These are phyloP conservation scores for Prunus armeniaca DNA, from an alignment of 306 rosid species.

Conservation along the genomic window DNA sequence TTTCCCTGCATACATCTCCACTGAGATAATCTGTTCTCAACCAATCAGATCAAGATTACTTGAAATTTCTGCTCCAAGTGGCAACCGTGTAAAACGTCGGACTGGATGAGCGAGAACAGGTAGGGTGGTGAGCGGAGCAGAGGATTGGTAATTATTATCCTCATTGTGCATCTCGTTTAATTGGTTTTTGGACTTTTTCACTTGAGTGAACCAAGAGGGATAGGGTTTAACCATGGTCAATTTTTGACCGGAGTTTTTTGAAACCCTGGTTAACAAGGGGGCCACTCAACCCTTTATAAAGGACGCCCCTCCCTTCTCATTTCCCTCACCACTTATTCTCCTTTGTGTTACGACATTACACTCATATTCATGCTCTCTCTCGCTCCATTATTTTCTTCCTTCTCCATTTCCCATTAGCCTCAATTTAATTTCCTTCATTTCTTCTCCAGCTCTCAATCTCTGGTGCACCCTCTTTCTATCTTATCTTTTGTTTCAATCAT, in stretches of 20 bases:
- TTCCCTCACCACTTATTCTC: conserved; percentile 29
- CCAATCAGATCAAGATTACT: too few species aligned
- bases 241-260: not conserved
- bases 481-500: not conserved
- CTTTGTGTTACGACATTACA: not conserved
- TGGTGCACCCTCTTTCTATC: conserved; percentile 22
- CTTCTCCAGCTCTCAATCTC: conserved; percentile 15
- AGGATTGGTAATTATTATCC: too few species aligned
- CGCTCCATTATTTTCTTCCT: not conserved
- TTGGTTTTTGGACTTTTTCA: too few species aligned
- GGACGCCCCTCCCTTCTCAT: not conserved
- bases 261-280: conserved; percentile 24
- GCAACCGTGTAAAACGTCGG: too few species aligned
- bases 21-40: too few species aligned
- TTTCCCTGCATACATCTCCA: too few species aligned
- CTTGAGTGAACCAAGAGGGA: conserved; percentile 9
- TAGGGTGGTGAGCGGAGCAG: too few species aligned
- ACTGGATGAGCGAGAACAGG: too few species aligned
- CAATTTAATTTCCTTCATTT: not conserved
- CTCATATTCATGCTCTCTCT: conserved; percentile 22
- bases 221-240: conserved; percentile 45
- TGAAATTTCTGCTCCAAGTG: not conserved
- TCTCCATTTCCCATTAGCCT: conserved; percentile 17
- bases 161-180: too few species aligned
- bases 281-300: conserved; percentile 44